Base-by-base conservation (phyloP, 129 eudicot genomes). In the Saposhnikovia divaricata region DNA sequence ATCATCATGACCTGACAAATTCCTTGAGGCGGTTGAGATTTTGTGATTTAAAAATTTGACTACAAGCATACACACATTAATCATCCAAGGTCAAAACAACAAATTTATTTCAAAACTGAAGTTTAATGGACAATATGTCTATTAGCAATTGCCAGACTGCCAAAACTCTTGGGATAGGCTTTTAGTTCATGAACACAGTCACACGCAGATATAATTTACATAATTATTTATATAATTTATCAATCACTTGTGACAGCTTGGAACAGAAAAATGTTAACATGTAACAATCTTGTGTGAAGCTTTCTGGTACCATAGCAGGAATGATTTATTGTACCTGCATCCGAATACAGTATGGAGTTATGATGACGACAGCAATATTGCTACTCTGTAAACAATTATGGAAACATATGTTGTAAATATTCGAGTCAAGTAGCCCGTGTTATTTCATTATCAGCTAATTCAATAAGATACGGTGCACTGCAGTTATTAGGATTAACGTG, bases 371-470 rank as follows among this genome's bases (percentile, higher is more conserved):
- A 68, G 14, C 72, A 28, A 3, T 31, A 68, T 28, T 68, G 42
- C 74, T 69, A 19, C 25, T 14, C 74, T 69, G 0, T 28, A 69
- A 23, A 34, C 45, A 13, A 9, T 69, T 69, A 2, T 6, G 23
- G n/a, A 69, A 69, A 69, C 19, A 69, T 34, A 69, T 69, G 74
- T 69, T 37, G 74, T 13, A 69, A 69, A 15, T 68, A 69, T 53
- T 4, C 16, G 25, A 6, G 43, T 28, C 16, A 69, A 69, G 6
- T 69, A 13, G 23, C 19, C 16, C 43, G 18, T 3, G 44, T 4
- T 31, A 13, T 34, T 37, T 7, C 13, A 12, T 1, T 37, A 16
- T 69, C 45, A 16, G 31, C 34, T 39, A 61, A 61, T 10, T 23
- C 28, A 1, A 57, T 57, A 2, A 61, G 15, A 8, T 61, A 61